Evolutionary conservation across 805 yeast genomes (phyloP).

Genomic region (Candida tibetensis): DNA sequence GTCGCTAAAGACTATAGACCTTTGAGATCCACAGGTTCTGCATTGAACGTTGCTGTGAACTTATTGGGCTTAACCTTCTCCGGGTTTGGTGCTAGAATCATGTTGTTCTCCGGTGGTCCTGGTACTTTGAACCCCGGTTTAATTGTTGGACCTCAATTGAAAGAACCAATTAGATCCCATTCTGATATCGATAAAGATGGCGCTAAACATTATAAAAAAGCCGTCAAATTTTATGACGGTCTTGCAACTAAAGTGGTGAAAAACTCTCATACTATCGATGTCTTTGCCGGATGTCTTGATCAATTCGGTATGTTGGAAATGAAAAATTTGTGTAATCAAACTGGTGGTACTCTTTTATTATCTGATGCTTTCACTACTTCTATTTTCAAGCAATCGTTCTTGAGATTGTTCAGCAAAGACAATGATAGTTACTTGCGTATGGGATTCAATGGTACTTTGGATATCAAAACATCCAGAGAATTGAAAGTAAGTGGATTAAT

Average conservation of each 20-base stretch:
- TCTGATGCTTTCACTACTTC: conserved; percentile 94
- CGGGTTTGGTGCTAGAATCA: conserved; percentile 83
- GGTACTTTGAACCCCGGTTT: conserved; percentile 93
- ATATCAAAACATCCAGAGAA: conserved; percentile 83
- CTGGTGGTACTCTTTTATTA: conserved; percentile 87
- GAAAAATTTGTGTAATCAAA: conserved; percentile 78
- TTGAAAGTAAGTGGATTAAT: conserved; percentile 88
- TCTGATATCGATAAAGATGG: conserved; percentile 88
- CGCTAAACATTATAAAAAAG: conserved; percentile 85
- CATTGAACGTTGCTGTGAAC: conserved; percentile 79
- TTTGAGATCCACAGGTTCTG: conserved; percentile 89
- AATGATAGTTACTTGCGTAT: conserved; percentile 79
- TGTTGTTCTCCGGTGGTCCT: conserved; percentile 92
- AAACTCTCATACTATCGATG: conserved; percentile 78
- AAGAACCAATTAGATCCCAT: conserved; percentile 97
- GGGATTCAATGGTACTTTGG: conserved; percentile 88
- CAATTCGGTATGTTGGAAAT: conserved; percentile 94
- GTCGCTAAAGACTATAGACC: conserved; percentile 82
- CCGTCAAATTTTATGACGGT: conserved; percentile 74
- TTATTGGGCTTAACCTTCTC: conserved; percentile 79
- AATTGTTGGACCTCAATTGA: conserved; percentile 85
- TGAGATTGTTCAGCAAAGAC: conserved; percentile 84
- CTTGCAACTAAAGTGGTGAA: conserved; percentile 68
- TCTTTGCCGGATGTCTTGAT: conserved; percentile 94
- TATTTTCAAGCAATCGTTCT: conserved; percentile 87